Evolutionary conservation across 2,329 filamentous ascomycete genomes (phyloP), one percentile per base, ranked within the genome.

Genomic region (Talaromyces sp.): DNA sequence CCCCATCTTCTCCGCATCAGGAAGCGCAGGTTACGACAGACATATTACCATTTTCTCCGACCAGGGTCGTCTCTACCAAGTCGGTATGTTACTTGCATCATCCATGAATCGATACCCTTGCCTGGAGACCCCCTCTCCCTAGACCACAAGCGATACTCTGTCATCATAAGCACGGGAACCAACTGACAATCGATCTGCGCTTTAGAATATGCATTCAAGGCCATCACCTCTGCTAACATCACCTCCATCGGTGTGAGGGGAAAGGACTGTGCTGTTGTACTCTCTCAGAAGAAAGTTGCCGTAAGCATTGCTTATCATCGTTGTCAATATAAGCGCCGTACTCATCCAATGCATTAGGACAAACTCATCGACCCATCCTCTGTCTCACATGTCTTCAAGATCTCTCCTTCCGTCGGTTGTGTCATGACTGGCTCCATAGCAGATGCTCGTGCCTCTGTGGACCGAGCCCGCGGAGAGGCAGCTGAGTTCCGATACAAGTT

Each of bases 1-100:
- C 42, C 49, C 52, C 43, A 58, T 52, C 60, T 56, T 65, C 51
- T 59, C 59, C 59, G 62, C 68, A 58, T 42, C 41, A 91, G 88
- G 87, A 77, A 89, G 86, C 78, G 88, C 90, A 77, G 92, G 91
- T 71, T 97, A 95, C 80, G 94, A 99, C 79, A 86, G 94, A 82
- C 94, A 99, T 79, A 99, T 99, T 71, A 99, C 94, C 74, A 97
- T 99, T 83, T 99, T 99, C 82, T 97, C 94, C 58, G 94, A 99
- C 77, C 92, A 97, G 80, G 94, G 94, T 71, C 87, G 94, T 75
- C 82, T 99, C 75, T 99, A 97, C 77, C 94, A 99, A 97, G 94
- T 99, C 77, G 94, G 94, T 97, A 66, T 54, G 70, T 67, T 19
- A 47, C 4, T 35, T 17, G 16, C 50, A 13, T 49, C 22, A 20